Evolutionary conservation across 352 stramenopile genomes (phyloP), one percentile per base, ranked within the genome.

Genomic region (Pythium utonaiense): DNA sequence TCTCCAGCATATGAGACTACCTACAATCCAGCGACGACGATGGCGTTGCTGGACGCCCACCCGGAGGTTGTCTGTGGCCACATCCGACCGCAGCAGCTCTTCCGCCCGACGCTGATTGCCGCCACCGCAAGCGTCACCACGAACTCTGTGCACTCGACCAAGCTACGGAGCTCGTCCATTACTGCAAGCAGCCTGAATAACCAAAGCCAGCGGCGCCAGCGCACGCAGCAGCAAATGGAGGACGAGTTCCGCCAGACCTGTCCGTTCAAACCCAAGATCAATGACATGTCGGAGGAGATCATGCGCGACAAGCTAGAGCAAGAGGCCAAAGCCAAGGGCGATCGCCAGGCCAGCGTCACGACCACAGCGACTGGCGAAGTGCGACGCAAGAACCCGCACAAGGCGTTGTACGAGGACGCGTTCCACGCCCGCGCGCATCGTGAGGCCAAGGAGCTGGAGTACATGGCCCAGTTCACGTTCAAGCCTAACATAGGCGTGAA

Each of bases 401-500:
- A 70, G 21, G 74, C 79, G n/a, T 60, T 93, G 31, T 93, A 93
- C 47, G 83, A 91, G 58, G 73, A 93, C 48, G 75, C 80, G 16
- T 86, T 85, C 42, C 64, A 86, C 14, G 69, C 67, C 12, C 70
- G 71, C 30, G 67, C 71, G 1, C 59, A 75, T 17, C 66, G 70
- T 0, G 69, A 88, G 27, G 75, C 76, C 14, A 66, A 67, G 6
- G 81, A 90, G 38, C 57, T 79, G 16, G 74, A 76, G 54, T 81
- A 89, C 54, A 52, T 85, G 19, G 73, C 70, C 40, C 80, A 89
- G 64, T 90, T 83, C 63, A 55, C 83, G 13, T 89, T 91, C 71
- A 89, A 89, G 57, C 83, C 83, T 19, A 70, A 93, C 57, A 91
- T 93, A 53, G 83, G 83, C 14, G 74, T 91, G 10, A 91, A 90